phyloP scores from a whole-genome alignment of 768 basidiomycete species.

The Suillus fuscotomentosus region DNA sequence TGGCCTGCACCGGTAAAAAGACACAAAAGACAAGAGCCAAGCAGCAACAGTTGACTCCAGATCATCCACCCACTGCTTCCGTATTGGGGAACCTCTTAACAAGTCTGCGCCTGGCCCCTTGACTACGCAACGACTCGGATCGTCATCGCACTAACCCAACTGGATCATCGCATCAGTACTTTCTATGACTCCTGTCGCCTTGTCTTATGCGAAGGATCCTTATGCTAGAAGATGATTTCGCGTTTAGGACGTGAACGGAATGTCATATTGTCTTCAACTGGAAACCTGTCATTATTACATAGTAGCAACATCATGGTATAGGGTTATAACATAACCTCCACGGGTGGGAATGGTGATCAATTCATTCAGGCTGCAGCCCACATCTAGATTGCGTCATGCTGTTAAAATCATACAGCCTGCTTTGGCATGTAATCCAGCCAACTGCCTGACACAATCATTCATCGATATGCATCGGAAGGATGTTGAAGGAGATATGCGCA shows the following conservation, averaged over 20 bases:
- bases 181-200: neutral
- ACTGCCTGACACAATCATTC: neutral
- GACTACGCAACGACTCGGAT: slow-evolving; percentile 28
- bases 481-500: neutral
- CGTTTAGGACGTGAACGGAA: neutral
- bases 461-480: neutral
- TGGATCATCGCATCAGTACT: neutral
- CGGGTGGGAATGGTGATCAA: neutral
- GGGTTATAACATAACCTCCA: neutral
- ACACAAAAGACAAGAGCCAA: too few relatives aligned
- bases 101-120: slow-evolving; percentile 55
- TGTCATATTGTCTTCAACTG: neutral
- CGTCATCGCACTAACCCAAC: neutral
- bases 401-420: neutral
- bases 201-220: neutral
- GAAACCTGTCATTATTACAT: neutral
- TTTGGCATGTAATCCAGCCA: neutral
- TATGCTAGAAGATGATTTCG: neutral
- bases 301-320: neutral
- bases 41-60: too few relatives aligned
- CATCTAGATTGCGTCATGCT: neutral
- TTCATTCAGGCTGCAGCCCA: neutral
- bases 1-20: too few relatives aligned
- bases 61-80: slow-evolving; percentile 47
- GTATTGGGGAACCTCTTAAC: slow-evolving; percentile 74